Evolutionary conservation across 768 basidiomycete species (phyloP), one percentile per base, ranked within the genome.

Genomic region (Ramaria rubella): DNA sequence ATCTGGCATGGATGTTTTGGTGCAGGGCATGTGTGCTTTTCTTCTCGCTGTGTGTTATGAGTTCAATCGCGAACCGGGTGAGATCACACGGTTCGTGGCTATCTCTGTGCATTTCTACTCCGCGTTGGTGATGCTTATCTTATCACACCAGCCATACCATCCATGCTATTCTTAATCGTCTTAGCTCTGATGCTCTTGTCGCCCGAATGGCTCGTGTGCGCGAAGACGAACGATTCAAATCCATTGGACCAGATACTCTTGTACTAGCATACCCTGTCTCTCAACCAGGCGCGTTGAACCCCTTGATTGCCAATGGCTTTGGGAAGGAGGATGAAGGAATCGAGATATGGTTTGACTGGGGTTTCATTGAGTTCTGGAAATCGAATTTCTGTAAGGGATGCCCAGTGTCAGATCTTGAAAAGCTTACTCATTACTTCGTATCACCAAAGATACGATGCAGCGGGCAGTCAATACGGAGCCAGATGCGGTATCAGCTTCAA

Each of bases 281-380:
- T 29, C 55, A 56, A 21, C 23, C 55, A 9, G 26, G 23, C 12
- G 5, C 46, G 3, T 21, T 57, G 27, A 78, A 82, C 26, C 64
- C 68, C 15, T 63, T 72, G 27, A 59, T 59, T 19, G 60, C 72
- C 23, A 27, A 65, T 71, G 49, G 68, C 64, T 43, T 72, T 68
- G 63, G 62, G 33, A 48, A 64, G 9, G 72, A 75, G 51, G 82
- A 82, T 59, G 87, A 90, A 64, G 89, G 83, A 26, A 75, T 71
- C 38, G 92, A 94, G 70, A 78, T 96, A 36, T 98, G 96, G 96
- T 90, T 98, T 66, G 94, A 98, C 69, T 98, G 94, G 92, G 81
- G 86, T 0, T 98, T 98, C 70, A 83, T 96, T 5, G 96, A 99
- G 70, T 99, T 97, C 69, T 94, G 92, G 88, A 98, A 98, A 73